Evolutionary conservation across 2,329 filamentous ascomycete species (phyloP), one percentile per base, ranked within the genome.

Genomic region (Fusarium solani-melongenae): DNA sequence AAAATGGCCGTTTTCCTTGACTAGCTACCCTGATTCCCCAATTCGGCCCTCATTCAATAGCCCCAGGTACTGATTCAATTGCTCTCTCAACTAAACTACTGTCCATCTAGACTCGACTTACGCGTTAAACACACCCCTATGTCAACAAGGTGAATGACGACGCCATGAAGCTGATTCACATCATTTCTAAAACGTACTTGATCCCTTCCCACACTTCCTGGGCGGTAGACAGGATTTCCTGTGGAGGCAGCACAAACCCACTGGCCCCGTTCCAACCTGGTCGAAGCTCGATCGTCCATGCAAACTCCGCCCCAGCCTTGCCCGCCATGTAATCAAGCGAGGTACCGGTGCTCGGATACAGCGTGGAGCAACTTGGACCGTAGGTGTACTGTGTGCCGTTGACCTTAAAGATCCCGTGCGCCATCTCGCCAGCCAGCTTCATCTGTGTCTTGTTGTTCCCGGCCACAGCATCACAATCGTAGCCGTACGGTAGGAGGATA

Each of bases 401-500:
- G 33, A 63, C 34, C 22, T 59, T 27, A n/a, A 51, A 58, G 31
- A 65, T 70, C 22, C 57, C 61, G 34, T 57, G 60, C 1, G 64
- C 63, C 44, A 72, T 31, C 22, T 44, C 33, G 12, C 29, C 33
- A 5, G 88, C 87, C 2, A 92, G 84, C 3, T 80, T 78, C 69
- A 86, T 82, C 69, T 89, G 85, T 66, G 86, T 82, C 10, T 83
- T 77, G 67, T 88, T 82, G 68, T 89, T 87, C 60, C 83, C 79
- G 12, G 87, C 78, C 17, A 82, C 78, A 20, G 79, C 83, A 36
- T 80, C 82, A 84, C 89, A 91, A 6, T 86, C 87, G 81, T 90
- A 91, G 41, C 90, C 90, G 77, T 91, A 92, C 5, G 88, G 83
- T 72, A 73, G 84, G 72, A 89, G 84, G 67, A 91, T 86, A 56